phyloP scores from a whole-genome alignment of 192 early-diverging fungal species.

The Piromyces sp. region DNA sequence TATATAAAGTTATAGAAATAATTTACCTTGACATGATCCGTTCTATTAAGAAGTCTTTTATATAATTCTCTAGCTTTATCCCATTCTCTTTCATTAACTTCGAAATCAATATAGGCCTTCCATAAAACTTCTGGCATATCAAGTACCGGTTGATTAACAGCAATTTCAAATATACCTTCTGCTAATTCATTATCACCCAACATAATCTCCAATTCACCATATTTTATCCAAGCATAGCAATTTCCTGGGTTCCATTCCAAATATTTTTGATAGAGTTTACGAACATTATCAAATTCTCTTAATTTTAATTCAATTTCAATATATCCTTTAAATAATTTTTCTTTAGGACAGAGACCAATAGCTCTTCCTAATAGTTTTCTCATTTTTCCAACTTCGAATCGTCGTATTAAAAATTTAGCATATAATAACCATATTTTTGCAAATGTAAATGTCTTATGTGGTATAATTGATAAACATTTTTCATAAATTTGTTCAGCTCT shows the following conservation, averaged over 20 bases:
- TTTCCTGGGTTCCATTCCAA: slow-evolving; percentile 72
- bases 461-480: slow-evolving; percentile 64
- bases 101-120: slow-evolving; percentile 97
- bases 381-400: slow-evolving; percentile 44
- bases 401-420: slow-evolving; percentile 79
- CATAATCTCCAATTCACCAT: slow-evolving; percentile 70
- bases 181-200: slow-evolving; percentile 72
- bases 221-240: slow-evolving; percentile 92
- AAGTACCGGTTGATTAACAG: slow-evolving; percentile 66
- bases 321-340: slow-evolving; percentile 85
- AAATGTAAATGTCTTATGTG: slow-evolving; percentile 89
- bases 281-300: slow-evolving; percentile 83
- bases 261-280: slow-evolving; percentile 77
- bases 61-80: slow-evolving; percentile 62
- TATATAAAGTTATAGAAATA: background rate
- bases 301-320: slow-evolving; percentile 87
- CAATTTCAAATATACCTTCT: slow-evolving; percentile 80
- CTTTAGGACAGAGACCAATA: slow-evolving; percentile 77
- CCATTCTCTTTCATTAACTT: slow-evolving; percentile 66
- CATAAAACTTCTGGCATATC: slow-evolving; percentile 98
- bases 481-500: slow-evolving; percentile 69
- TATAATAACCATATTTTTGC: slow-evolving; percentile 92
- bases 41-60: slow-evolving; percentile 62
- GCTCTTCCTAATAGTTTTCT: slow-evolving; percentile 69
- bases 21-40: slow-evolving; percentile 83